phyloP scores from a whole-genome alignment of 441 rosid genomes.

The Mallotus repandus region DNA sequence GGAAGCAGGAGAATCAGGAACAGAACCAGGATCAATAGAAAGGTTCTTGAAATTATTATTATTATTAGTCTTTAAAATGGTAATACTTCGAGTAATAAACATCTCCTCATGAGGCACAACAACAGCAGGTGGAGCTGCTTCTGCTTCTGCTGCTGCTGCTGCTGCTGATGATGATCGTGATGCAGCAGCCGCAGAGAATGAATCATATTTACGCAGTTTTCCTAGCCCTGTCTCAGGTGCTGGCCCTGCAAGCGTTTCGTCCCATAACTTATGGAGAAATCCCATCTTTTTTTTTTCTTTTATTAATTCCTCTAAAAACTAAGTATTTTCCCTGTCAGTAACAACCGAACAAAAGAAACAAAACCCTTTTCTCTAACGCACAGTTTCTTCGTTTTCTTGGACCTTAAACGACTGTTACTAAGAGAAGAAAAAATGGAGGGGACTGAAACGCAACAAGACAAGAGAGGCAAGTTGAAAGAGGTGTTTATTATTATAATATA shows the following conservation, averaged over 20 bases:
- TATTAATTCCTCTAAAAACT: background rate
- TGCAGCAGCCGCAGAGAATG: conserved; percentile 32
- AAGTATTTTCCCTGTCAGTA: conserved; percentile 30
- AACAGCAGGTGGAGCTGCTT: conserved; percentile 4
- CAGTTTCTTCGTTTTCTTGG: no score
- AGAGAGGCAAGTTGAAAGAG: conserved; percentile 25
- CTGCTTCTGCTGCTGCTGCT: no score
- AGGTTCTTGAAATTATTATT: conserved; percentile 35
- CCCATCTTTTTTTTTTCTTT: conserved; percentile 41
- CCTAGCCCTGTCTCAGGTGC: conserved; percentile 65
- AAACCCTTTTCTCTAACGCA: background rate
- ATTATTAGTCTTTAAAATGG: conserved; percentile 37
- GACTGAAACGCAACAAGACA: conserved; percentile 34
- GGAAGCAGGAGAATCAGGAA: conserved; percentile 44
- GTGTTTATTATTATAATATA: background rate
- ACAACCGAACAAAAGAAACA: conserved; percentile 38
- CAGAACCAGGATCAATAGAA: conserved; percentile 39
- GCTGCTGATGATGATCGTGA: conserved; percentile 7
- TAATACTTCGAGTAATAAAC: conserved; percentile 60
- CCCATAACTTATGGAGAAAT: conserved; percentile 81
- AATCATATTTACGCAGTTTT: conserved; percentile 53
- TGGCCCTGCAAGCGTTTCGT: conserved; percentile 94
- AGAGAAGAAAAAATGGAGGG: conserved; percentile 28
- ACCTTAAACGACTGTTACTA: conserved; percentile 40
- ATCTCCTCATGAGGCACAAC: conserved; percentile 10